Percentiles rank a stretch among this genome's conserved stretches.
phyloP scores from a whole-genome alignment of 2,329 filamentous ascomycete genomes.

The Fusarium circinatum region DNA sequence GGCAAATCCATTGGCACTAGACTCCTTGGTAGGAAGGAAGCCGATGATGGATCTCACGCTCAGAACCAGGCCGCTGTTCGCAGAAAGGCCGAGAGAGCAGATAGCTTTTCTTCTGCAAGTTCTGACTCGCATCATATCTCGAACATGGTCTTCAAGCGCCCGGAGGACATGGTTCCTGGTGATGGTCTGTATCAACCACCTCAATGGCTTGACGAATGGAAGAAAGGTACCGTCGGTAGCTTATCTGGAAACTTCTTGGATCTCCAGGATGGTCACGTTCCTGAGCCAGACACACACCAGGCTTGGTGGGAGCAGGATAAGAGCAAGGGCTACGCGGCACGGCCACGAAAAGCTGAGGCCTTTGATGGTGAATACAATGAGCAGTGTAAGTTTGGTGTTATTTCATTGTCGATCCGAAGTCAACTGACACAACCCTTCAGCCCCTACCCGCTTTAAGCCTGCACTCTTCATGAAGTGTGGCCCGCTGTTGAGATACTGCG shows the following conservation, averaged over 20 bases:
- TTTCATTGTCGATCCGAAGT: background rate
- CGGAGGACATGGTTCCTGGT: slow-evolving; percentile 57
- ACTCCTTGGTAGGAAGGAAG: slow-evolving; percentile 17
- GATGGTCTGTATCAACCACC: slow-evolving; percentile 68
- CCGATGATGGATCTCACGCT: slow-evolving; percentile 9
- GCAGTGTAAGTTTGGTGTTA: slow-evolving; percentile 56
- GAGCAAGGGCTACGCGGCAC: slow-evolving; percentile 57
- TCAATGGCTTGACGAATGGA: slow-evolving; percentile 77
- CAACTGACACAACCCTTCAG: slow-evolving; percentile 45
- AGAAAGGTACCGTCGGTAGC: slow-evolving; percentile 70
- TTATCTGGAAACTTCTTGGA: slow-evolving; percentile 70
- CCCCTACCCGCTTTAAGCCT: slow-evolving; percentile 81
- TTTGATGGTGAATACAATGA: slow-evolving; percentile 77
- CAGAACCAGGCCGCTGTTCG: slow-evolving; percentile 30
- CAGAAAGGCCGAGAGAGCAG: slow-evolving; percentile 44
- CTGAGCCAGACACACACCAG: slow-evolving; percentile 59
- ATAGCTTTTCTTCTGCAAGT: slow-evolving; percentile 45
- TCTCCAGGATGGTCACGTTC: slow-evolving; percentile 57
- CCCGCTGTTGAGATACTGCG: slow-evolving; percentile 88
- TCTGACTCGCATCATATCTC: slow-evolving; percentile 53
- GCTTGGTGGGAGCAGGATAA: slow-evolving; percentile 81
- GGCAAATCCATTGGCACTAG: slow-evolving; percentile 35
- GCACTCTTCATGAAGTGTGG: slow-evolving; percentile 88
- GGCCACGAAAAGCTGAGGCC: slow-evolving; percentile 67
- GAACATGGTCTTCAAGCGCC: slow-evolving; percentile 55